These are phyloP conservation scores for Cladorrhinum samala DNA, from an alignment of 495 filamentous ascomycete genomes.

Conservation along the genomic window DNA sequence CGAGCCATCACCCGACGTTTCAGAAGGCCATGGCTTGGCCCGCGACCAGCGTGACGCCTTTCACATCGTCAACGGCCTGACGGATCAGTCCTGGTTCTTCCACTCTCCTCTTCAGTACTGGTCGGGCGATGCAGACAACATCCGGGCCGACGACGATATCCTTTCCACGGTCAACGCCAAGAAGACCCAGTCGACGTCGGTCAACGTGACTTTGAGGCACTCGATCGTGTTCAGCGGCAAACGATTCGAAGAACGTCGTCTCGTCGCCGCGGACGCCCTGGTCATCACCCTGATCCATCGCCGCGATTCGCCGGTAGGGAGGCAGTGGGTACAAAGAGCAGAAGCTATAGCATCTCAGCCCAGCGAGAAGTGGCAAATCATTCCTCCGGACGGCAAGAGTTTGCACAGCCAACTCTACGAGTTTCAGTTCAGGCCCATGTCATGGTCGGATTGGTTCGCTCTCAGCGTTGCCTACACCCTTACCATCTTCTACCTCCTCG, in stretches of 20 bases:
- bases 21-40: constrained; percentile 25
- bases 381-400: constrained; percentile 49
- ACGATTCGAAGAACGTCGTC: constrained; percentile 52
- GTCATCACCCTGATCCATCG: constrained; percentile 66
- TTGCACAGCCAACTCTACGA: constrained; percentile 56
- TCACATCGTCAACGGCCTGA: constrained; percentile 47
- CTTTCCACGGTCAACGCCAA: constrained; percentile 57
- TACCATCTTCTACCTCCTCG: constrained; percentile 50
- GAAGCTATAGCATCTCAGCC: constrained; percentile 39
- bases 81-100: constrained; percentile 54
- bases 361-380: constrained; percentile 50
- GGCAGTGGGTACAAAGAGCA: constrained; percentile 52
- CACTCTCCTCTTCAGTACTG: constrained; percentile 73
- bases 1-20: constrained; percentile 5
- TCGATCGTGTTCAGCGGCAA: constrained; percentile 72
- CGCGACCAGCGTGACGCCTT: constrained; percentile 40
- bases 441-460: constrained; percentile 49
- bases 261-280: constrained; percentile 63
- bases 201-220: constrained; percentile 64
- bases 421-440: constrained; percentile 65
- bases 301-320: constrained; percentile 50
- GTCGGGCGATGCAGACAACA: constrained; percentile 52
- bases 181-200: constrained; percentile 46
- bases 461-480: constrained; percentile 55
- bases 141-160: constrained; percentile 53